A percentile compares a stretch with the other conserved stretches of the same genome.
phyloP scores from a whole-genome alignment of 768 basidiomycete species.

The Lyophyllum atratum region DNA sequence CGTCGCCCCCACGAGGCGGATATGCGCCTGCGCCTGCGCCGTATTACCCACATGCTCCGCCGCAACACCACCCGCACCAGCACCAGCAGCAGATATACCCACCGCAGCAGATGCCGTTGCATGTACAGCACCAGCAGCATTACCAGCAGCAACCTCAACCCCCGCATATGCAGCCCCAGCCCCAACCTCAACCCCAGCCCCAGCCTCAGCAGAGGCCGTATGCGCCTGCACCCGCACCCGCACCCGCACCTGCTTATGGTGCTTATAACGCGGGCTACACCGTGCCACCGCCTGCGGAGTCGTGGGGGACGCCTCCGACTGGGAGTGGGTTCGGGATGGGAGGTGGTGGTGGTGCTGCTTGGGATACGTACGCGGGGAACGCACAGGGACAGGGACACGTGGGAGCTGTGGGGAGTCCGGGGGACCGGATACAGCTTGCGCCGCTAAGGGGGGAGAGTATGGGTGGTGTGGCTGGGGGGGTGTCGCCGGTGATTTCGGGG shows the following conservation, averaged over 20 bases:
- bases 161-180: conserved; percentile 13
- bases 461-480: conserved; percentile 13
- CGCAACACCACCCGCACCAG: conserved; percentile 25
- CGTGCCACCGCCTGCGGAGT: conserved; percentile 7
- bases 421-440: conserved; percentile 56
- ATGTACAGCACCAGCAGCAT: conserved; percentile 26
- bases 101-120: conserved; percentile 20
- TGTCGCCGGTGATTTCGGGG: conserved; percentile 16
- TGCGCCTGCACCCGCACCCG: background rate
- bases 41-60: conserved; percentile 6
- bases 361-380: conserved; percentile 15
- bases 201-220: conserved; percentile 16
- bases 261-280: conserved; percentile 5
- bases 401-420: conserved; percentile 22
- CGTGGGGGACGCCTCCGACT: conserved; percentile 10
- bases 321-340: background rate
- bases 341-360: too few relatives aligned
- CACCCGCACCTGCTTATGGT: background rate
- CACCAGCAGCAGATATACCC: conserved; percentile 20
- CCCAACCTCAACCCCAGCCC: conserved; percentile 9
- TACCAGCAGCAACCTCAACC: conserved; percentile 21
- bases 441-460: conserved; percentile 40
- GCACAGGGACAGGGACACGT: background rate
- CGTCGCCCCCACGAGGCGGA: background rate
- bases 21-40: background rate